These are phyloP conservation scores for Rhizophora apiculata DNA, from an alignment of 345 rosid genomes.

Conservation along the genomic window DNA sequence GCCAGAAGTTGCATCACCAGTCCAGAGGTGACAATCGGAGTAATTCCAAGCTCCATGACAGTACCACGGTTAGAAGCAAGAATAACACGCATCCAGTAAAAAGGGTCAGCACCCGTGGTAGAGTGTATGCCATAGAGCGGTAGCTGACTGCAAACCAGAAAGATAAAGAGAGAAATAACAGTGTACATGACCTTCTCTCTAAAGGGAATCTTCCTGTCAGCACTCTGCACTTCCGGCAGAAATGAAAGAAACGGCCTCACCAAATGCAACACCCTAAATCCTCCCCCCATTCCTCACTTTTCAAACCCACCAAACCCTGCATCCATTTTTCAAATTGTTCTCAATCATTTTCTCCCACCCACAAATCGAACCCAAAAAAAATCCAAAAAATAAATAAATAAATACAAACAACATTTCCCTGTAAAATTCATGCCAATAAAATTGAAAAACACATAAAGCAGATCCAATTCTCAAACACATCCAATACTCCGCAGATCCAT, in stretches of 20 bases:
- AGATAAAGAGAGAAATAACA: constrained; percentile 57
- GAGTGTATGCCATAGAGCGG: constrained; percentile 75
- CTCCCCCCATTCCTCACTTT: constrained; percentile 17
- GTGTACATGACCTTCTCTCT: constrained; percentile 61
- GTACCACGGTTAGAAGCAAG: constrained; percentile 76
- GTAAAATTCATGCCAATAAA: too few relatives aligned
- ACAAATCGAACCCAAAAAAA: too few relatives aligned
- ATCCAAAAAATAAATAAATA: too few relatives aligned
- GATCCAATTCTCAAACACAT: too few relatives aligned
- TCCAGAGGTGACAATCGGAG: constrained; percentile 72
- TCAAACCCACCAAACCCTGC: too few relatives aligned
- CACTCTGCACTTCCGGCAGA: constrained; percentile 59
- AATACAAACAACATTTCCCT: too few relatives aligned
- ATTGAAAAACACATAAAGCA: too few relatives aligned
- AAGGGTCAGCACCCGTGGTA: constrained; percentile 65
- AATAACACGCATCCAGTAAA: constrained; percentile 79
- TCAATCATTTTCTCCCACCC: too few relatives aligned
- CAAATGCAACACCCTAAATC: constrained; percentile 24
- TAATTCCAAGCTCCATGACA: constrained; percentile 74
- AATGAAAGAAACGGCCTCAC: constrained; percentile 47
- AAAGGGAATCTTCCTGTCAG: constrained; percentile 66
- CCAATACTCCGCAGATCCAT: too few relatives aligned
- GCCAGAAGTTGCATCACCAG: constrained; percentile 67
- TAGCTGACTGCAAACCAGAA: constrained; percentile 70
- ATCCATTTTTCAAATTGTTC: too few relatives aligned